Percentiles rank a stretch among this genome's conserved stretches.
Evolutionary conservation across 306 rosid species (phyloP).

Genomic region (Vicia sativa): DNA sequence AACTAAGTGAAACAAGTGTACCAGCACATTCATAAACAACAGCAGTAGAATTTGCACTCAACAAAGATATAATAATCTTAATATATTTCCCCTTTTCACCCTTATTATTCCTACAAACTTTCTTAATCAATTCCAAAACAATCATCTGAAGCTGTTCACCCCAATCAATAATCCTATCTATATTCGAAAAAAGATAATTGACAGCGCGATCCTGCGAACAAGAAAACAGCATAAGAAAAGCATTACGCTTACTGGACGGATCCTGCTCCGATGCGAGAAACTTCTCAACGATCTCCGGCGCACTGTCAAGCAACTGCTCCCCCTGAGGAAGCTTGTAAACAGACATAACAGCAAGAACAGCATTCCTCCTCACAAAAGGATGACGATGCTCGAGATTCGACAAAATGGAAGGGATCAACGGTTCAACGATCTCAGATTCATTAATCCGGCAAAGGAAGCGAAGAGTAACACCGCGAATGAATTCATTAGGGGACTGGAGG

Average conservation of each 20-base stretch:
- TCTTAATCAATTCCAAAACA: slow-evolving; percentile 79
- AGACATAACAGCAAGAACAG: slow-evolving; percentile 88
- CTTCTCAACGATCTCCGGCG: slow-evolving; percentile 85
- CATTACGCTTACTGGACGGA: slow-evolving; percentile 78
- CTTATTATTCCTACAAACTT: slow-evolving; percentile 83
- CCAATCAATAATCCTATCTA: slow-evolving; percentile 85
- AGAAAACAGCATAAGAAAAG: slow-evolving; percentile 89
- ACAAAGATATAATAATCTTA: slow-evolving; percentile 72
- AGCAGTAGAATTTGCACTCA: slow-evolving; percentile 76
- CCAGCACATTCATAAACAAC: slow-evolving; percentile 91
- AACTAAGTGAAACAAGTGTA: slow-evolving; percentile 84
- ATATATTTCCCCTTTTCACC: slow-evolving; percentile 85
- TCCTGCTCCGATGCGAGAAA: slow-evolving; percentile 82
- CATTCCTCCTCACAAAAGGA: slow-evolving; percentile 82
- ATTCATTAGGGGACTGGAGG: slow-evolving; percentile 91
- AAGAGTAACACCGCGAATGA: slow-evolving; percentile 87
- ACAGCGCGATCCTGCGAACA: slow-evolving; percentile 92
- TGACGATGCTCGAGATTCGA: slow-evolving; percentile 86
- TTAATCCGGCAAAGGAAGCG: slow-evolving; percentile 90
- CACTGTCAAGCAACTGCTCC: slow-evolving; percentile 72
- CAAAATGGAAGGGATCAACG: slow-evolving; percentile 83
- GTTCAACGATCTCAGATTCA: slow-evolving; percentile 89
- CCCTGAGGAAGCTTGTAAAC: slow-evolving; percentile 84
- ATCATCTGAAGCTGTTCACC: slow-evolving; percentile 91
- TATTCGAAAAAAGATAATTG: slow-evolving; percentile 58